phyloP scores from a whole-genome alignment of 257 asterid species.

The Nicotiana paniculata region DNA sequence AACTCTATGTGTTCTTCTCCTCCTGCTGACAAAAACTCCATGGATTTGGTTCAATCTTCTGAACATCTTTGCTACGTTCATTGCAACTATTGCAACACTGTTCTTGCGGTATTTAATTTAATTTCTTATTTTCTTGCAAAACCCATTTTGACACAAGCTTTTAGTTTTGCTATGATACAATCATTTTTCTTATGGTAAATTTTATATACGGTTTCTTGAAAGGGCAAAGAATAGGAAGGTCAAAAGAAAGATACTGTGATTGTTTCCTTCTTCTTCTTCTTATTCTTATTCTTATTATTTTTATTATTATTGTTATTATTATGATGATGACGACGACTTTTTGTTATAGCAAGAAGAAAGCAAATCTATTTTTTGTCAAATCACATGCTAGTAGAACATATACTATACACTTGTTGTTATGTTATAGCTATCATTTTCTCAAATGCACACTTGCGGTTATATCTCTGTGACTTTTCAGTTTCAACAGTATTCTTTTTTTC shows the following conservation, averaged over 20 bases:
- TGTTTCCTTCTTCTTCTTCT: neutral
- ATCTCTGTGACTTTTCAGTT: too few species aligned
- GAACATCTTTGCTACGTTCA: constrained; percentile 93
- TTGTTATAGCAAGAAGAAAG: neutral
- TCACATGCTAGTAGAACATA: neutral
- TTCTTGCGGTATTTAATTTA: constrained; percentile 61
- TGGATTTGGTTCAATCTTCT: constrained; percentile 69
- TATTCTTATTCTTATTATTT: too few species aligned
- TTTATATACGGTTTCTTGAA: neutral
- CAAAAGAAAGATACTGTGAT: neutral
- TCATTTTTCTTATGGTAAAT: neutral
- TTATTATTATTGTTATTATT: neutral
- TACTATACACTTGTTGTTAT: neutral
- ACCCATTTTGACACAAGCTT: neutral
- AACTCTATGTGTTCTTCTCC: constrained; percentile 11
- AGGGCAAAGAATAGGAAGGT: neutral
- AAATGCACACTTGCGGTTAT: too few species aligned
- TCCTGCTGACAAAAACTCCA: constrained; percentile 26
- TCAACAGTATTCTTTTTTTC: too few species aligned
- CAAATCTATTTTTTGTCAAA: neutral
- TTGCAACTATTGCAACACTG: constrained; percentile 92
- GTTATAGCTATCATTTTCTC: too few species aligned
- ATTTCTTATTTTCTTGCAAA: neutral
- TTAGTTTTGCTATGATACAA: neutral
- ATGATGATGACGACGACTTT: neutral